Evolutionary conservation across 169 alveolate genomes (phyloP), one percentile per base, ranked within the genome.

Genomic region (Cryptosporidium felis): DNA sequence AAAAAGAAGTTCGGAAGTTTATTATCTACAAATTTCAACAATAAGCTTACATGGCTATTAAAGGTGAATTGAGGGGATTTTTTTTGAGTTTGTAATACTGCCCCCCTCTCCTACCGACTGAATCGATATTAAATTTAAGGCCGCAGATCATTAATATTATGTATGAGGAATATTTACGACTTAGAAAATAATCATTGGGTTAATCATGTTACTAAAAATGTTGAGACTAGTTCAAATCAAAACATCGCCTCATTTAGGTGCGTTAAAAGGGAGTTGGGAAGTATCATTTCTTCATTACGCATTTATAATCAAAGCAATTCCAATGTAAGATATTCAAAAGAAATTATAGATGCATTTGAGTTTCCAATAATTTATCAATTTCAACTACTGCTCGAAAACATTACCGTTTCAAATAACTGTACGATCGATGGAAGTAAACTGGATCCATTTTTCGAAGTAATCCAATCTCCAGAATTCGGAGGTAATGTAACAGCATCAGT

Each of bases 391-490:
- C 40, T 56, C 8, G 85, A 74, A 53, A 36, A 49, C 16, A 46
- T 74, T 36, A 1, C 41, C 0, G 21, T 21, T 23, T 53, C 85
- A 14, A 56, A 74, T 14, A 49, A 38, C 36, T 32, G 34, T 32
- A 12, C 5, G 14, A 53, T 74, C 21, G 85, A 74, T 23, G 63
- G 32, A 38, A 26, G 67, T 8, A 74, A 32, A 40, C 41, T 74
- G 56, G 85, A 74, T 5, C 85, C 85, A 41, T 74, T 74, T 53
- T 58, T 74, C 18, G 85, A 74, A 18, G 85, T 56, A 21, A 56
- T 74, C 40, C 85, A 74, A 42, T 74, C 85, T 12, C 60, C 85
- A 4, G 74, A 74, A 32, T 53, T 40, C 41, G 85, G 85, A 12
- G 60, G 85, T 3, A 26, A 49, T 74, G 66, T 56, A 36, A 74